Conservation (phyloP, 2,329 filamentous ascomycete genomes). For the Bipolaris oryzae region DNA sequence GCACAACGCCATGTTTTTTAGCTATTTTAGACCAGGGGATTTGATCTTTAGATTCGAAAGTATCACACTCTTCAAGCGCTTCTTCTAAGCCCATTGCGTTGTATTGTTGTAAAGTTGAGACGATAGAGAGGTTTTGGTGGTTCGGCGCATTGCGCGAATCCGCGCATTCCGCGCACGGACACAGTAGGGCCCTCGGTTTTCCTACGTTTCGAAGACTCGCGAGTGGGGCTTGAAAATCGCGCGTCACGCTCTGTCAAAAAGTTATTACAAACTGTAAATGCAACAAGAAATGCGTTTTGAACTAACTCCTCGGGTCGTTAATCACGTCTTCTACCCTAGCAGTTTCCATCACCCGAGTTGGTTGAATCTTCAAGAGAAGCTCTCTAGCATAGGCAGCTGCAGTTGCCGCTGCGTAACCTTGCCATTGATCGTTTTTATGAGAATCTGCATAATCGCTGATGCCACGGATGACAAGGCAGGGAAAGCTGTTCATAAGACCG, state of each 20-base stretch:
- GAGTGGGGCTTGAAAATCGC: background rate
- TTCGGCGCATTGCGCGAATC: too few relatives aligned
- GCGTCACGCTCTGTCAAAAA: background rate
- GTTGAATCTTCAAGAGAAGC: background rate
- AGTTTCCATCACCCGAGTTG: background rate
- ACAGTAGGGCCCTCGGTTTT: background rate
- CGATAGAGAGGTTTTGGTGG: too few relatives aligned
- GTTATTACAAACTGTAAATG: background rate
- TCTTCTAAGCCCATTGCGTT: too few relatives aligned
- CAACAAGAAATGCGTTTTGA: background rate
- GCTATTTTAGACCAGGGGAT: too few relatives aligned
- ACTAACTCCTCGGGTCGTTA: background rate
- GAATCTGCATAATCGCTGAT: slow-evolving; percentile 33
- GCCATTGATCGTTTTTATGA: slow-evolving; percentile 12
- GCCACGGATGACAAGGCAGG: slow-evolving; percentile 29
- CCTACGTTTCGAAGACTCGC: background rate
- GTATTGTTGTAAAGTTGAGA: too few relatives aligned
- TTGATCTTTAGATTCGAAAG: too few relatives aligned
- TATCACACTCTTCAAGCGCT: too few relatives aligned
- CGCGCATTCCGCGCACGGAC: too few relatives aligned
- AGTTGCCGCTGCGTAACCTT: slow-evolving; percentile 27
- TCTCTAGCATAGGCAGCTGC: slow-evolving; percentile 23
- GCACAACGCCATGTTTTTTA: too few relatives aligned
- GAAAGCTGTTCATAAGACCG: slow-evolving; percentile 2
- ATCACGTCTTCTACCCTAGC: background rate